These are phyloP conservation scores for Penicillium daleae DNA, from an alignment of 495 filamentous ascomycete genomes.

Conservation along the genomic window DNA sequence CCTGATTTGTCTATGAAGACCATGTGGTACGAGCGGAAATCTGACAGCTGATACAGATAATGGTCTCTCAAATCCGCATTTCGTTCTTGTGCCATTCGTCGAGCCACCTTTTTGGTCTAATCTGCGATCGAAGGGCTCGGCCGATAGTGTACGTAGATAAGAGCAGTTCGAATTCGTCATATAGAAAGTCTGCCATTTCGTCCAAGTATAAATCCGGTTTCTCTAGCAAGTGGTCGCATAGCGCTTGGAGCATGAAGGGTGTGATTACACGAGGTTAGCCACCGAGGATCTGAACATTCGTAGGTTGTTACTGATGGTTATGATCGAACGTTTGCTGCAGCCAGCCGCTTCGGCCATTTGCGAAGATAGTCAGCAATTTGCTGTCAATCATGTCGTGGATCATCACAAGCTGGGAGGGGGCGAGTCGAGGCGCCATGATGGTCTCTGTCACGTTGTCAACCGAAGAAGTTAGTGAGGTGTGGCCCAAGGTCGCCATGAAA, in stretches of 20 bases:
- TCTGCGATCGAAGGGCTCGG: slow-evolving; percentile 6
- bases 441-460: no score
- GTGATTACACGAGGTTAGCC: neutral
- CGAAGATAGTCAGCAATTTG: slow-evolving; percentile 12
- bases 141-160: slow-evolving; percentile 1
- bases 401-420: no score
- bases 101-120: slow-evolving; percentile 25
- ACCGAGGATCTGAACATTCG: slow-evolving; percentile 12
- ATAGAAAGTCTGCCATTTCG: slow-evolving; percentile 27
- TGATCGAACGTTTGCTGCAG: slow-evolving; percentile 10
- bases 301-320: no score
- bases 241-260: slow-evolving; percentile 8
- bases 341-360: slow-evolving; percentile 19
- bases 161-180: slow-evolving; percentile 19
- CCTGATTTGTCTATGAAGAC: no score
- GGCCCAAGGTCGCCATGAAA: no score
- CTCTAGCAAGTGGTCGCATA: slow-evolving; percentile 24
- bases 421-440: no score
- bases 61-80: slow-evolving; percentile 39
- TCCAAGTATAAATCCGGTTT: slow-evolving; percentile 27
- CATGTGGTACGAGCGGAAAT: slow-evolving; percentile 27
- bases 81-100: slow-evolving; percentile 17
- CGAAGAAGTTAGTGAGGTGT: no score
- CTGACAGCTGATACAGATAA: slow-evolving; percentile 39
- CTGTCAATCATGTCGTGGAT: slow-evolving; percentile 21